Conservation (phyloP, 768 basidiomycete genomes). For the Cystofilobasidium macerans region DNA sequence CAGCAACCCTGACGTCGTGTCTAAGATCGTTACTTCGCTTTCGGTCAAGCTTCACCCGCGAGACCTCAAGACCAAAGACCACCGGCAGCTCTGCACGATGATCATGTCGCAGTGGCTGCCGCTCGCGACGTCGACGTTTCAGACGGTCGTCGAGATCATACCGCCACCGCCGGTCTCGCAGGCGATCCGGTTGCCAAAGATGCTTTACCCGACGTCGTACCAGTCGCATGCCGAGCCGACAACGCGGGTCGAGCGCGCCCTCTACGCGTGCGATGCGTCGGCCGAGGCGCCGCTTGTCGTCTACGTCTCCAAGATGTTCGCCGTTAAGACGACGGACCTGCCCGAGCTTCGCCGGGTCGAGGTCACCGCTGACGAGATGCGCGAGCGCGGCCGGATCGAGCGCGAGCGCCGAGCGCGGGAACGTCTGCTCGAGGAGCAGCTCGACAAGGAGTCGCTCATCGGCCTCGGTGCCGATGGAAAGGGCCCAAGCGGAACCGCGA, state of each 20-base stretch:
- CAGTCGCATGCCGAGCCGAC: constrained; percentile 46
- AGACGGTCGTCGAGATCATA: constrained; percentile 82
- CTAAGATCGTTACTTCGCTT: constrained; percentile 74
- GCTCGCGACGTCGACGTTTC: constrained; percentile 81
- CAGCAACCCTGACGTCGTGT: constrained; percentile 79
- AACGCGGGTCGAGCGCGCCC: constrained; percentile 69
- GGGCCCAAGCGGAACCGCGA: no score
- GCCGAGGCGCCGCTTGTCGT: constrained; percentile 57
- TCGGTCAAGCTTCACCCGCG: constrained; percentile 72
- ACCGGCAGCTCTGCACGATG: constrained; percentile 64
- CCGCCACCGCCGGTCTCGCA: constrained; percentile 78
- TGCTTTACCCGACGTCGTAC: constrained; percentile 70
- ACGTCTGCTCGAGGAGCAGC: constrained; percentile 18
- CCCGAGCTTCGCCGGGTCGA: constrained; percentile 73
- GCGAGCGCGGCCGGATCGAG: constrained; percentile 49
- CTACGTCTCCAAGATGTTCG: constrained; percentile 98
- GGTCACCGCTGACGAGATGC: constrained; percentile 73
- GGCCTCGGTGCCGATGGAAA: constrained; percentile 23
- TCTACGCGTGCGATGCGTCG: constrained; percentile 59
- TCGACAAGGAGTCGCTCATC: constrained; percentile 18
- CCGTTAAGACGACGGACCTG: constrained; percentile 63
- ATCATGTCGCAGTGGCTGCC: constrained; percentile 96
- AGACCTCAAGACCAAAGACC: constrained; percentile 84
- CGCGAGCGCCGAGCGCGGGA: constrained; percentile 34
- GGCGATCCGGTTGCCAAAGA: constrained; percentile 69